phyloP scores from a whole-genome alignment of 768 basidiomycete species.

The Phanerodontia chrysosporium region DNA sequence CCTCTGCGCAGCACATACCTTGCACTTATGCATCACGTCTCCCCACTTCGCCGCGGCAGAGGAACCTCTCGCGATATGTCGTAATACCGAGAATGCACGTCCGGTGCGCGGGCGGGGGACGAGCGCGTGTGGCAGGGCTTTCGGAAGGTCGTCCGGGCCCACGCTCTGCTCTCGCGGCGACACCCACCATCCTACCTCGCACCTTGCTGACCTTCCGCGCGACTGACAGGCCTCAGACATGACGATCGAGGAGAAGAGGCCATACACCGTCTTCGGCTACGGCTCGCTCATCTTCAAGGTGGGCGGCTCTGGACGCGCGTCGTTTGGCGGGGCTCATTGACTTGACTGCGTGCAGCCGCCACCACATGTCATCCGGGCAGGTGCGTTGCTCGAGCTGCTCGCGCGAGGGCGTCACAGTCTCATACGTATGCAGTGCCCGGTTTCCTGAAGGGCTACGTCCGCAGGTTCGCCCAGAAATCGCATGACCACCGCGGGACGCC shows the following conservation, averaged over 20 bases:
- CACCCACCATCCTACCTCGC: too few relatives aligned
- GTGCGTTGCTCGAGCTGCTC: slow-evolving; percentile 32
- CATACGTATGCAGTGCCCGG: slow-evolving; percentile 51
- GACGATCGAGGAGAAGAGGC: slow-evolving; percentile 13
- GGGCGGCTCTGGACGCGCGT: not conserved
- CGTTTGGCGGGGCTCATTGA: not conserved
- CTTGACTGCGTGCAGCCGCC: slow-evolving; percentile 53
- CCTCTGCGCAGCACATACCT: not conserved
- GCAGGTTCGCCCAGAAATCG: slow-evolving; percentile 86
- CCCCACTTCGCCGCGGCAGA: not conserved
- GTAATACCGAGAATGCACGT: not conserved
- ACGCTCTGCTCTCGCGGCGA: not conserved
- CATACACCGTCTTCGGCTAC: slow-evolving; percentile 85
- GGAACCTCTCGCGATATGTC: not conserved
- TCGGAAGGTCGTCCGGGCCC: not conserved
- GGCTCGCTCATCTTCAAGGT: slow-evolving; percentile 94
- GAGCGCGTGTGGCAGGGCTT: not conserved
- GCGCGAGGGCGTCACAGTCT: not conserved
- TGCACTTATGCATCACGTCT: not conserved
- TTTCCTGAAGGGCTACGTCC: slow-evolving; percentile 86
- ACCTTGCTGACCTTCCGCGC: not conserved
- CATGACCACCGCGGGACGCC: slow-evolving; percentile 92
- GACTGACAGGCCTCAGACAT: not conserved
- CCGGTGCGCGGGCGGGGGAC: not conserved
- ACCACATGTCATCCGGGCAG: slow-evolving; percentile 68